These are phyloP conservation scores for Neopestalotiopsis sp. DNA, from an alignment of 2,329 filamentous ascomycete species.

Conservation along the genomic window DNA sequence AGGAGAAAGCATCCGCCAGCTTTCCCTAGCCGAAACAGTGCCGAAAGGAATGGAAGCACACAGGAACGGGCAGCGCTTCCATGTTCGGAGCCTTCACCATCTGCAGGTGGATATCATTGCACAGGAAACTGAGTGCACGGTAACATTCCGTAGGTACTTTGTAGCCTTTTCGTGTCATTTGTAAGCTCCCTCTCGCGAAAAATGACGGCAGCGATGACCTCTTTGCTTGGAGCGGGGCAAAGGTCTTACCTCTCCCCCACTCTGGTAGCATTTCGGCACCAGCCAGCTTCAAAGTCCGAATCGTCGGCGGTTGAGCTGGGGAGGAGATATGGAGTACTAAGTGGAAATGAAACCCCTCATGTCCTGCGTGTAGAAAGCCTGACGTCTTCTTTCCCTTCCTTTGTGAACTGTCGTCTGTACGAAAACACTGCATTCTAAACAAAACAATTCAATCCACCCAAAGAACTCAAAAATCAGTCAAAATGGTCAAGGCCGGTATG, in stretches of 20 bases:
- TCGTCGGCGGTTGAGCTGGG: slow-evolving; percentile 5
- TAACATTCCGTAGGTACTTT: background rate
- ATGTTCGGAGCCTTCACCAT: background rate
- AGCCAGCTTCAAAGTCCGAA: slow-evolving; percentile 8
- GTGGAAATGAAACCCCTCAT: slow-evolving; percentile 14
- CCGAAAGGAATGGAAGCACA: background rate
- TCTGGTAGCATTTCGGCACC: slow-evolving; percentile 8
- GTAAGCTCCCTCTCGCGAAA: slow-evolving; percentile 9
- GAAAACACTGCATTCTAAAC: slow-evolving; percentile 20
- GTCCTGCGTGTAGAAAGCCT: slow-evolving; percentile 1
- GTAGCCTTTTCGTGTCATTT: slow-evolving; percentile 5
- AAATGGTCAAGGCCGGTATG: slow-evolving; percentile 88
- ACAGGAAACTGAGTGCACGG: background rate
- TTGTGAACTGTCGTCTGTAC: slow-evolving; percentile 2
- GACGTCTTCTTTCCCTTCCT: slow-evolving; percentile 5
- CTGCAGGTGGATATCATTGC: slow-evolving; percentile 6
- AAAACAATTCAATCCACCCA: slow-evolving; percentile 23
- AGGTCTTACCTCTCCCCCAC: slow-evolving; percentile 8
- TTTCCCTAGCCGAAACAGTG: background rate
- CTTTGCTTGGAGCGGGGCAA: slow-evolving; percentile 9
- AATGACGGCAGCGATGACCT: slow-evolving; percentile 17
- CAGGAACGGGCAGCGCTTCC: background rate
- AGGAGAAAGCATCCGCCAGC: background rate
- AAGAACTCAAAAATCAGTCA: slow-evolving; percentile 58
- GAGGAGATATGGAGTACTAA: slow-evolving; percentile 9